These are phyloP conservation scores for Rhodosporidiobolus sp. DNA, from an alignment of 768 basidiomycete species.

Conservation along the genomic window DNA sequence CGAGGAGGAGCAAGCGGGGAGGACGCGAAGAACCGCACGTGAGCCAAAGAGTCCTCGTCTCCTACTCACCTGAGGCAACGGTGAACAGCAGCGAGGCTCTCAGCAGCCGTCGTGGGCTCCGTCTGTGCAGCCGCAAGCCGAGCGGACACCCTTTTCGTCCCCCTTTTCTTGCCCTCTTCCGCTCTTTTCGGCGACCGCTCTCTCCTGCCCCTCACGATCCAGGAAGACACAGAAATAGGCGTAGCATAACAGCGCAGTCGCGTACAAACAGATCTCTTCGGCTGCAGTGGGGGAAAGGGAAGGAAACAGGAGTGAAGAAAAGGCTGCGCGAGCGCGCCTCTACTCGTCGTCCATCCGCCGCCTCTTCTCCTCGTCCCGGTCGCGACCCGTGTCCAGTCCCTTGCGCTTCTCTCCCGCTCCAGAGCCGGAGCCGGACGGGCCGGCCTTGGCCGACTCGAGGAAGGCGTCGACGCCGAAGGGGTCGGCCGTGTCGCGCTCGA, in stretches of 20 bases:
- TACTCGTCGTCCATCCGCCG: slow-evolving; percentile 30
- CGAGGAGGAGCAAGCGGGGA: background rate
- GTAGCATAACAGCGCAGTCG: too few relatives aligned
- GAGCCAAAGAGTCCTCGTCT: too few relatives aligned
- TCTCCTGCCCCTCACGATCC: too few relatives aligned
- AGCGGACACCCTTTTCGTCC: too few relatives aligned
- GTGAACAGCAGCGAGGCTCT: too few relatives aligned
- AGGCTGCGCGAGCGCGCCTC: too few relatives aligned
- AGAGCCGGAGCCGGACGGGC: slow-evolving; percentile 67
- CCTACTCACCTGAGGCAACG: slow-evolving; percentile 92
- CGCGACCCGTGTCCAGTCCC: slow-evolving; percentile 40
- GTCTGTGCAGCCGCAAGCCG: too few relatives aligned
- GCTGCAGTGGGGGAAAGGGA: too few relatives aligned
- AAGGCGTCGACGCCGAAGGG: slow-evolving; percentile 96
- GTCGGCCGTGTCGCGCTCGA: slow-evolving; percentile 96
- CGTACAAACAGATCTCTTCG: too few relatives aligned
- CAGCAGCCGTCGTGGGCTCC: too few relatives aligned
- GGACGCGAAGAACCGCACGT: background rate
- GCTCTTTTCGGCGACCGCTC: background rate
- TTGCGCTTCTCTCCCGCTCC: slow-evolving; percentile 40
- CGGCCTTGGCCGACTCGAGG: slow-evolving; percentile 92
- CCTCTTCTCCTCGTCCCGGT: slow-evolving; percentile 31
- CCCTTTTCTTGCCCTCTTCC: background rate
- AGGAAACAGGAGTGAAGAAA: too few relatives aligned
- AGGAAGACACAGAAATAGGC: too few relatives aligned